Conservation (phyloP, 2,329 filamentous ascomycete genomes). For the Cladobotryum mycophilum region DNA sequence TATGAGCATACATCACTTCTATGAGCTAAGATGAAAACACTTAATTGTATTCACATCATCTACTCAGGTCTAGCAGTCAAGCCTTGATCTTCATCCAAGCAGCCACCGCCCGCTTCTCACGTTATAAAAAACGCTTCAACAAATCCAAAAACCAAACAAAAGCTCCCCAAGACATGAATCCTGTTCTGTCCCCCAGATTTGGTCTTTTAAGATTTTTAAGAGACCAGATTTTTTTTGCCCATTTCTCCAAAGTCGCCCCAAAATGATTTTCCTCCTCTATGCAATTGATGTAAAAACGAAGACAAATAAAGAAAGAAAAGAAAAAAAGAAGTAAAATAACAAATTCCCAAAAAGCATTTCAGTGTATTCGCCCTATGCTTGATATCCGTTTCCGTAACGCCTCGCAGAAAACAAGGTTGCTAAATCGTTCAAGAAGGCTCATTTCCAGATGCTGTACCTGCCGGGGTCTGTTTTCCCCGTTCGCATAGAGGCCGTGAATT, state of each 20-base stretch:
- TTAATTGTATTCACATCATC: constrained; percentile 9
- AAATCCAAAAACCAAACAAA: constrained; percentile 1
- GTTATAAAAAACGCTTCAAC: background rate
- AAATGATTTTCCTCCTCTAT: constrained; percentile 9
- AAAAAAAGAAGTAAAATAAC: background rate
- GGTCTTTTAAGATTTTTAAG: constrained; percentile 1
- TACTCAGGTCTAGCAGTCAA: background rate
- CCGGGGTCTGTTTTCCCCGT: constrained; percentile 12
- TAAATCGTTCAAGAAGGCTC: constrained; percentile 4
- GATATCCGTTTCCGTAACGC: constrained; percentile 9
- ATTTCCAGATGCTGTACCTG: constrained; percentile 8
- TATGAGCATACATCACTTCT: background rate
- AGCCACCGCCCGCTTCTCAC: background rate
- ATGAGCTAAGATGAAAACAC: background rate
- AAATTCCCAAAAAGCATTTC: background rate
- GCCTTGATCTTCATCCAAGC: background rate
- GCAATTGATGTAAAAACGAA: background rate
- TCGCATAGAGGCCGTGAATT: constrained; percentile 8
- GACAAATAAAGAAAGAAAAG: constrained; percentile 1
- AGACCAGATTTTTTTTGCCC: background rate
- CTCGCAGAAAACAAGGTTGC: constrained; percentile 8
- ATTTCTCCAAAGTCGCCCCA: constrained; percentile 2
- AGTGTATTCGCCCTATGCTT: constrained; percentile 10
- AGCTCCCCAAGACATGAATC: background rate
- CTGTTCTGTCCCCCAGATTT: background rate